Evolutionary conservation across 495 filamentous ascomycete species (phyloP).

Genomic region (Penicillium malachiteum): DNA sequence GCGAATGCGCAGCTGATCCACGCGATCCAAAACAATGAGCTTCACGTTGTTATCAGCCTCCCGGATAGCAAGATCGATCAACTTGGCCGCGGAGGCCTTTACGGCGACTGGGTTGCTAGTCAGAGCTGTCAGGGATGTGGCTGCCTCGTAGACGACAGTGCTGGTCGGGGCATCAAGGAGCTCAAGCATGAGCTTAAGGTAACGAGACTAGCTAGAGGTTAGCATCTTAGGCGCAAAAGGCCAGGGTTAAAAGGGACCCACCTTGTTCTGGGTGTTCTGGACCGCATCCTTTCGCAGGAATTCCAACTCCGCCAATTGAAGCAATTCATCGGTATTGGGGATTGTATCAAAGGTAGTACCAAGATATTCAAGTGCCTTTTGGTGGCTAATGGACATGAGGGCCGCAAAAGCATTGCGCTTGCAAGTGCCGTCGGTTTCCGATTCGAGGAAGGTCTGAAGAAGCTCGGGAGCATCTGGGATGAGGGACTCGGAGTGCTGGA

Average conservation of each 20-base stretch:
- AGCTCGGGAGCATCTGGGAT: constrained; percentile 96
- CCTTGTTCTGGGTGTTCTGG: constrained; percentile 91
- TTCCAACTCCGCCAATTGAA: constrained; percentile 91
- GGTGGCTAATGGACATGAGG: constrained; percentile 84
- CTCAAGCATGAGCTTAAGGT: constrained; percentile 94
- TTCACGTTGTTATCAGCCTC: constrained; percentile 99
- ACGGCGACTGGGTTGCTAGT: constrained; percentile 97
- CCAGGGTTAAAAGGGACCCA: constrained; percentile 28
- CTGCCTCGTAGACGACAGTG: constrained; percentile 97
- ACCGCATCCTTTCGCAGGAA: constrained; percentile 98
- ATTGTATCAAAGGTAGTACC: constrained; percentile 91
- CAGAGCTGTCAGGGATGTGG: constrained; percentile 91
- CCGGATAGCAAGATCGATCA: constrained; percentile 94
- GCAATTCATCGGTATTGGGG: constrained; percentile 87
- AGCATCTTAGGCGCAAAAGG: constrained; percentile 13
- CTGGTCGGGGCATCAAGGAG: constrained; percentile 89
- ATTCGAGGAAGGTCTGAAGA: constrained; percentile 83
- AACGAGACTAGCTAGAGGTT: constrained; percentile 62
- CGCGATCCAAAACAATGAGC: constrained; percentile 92
- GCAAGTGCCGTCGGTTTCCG: constrained; percentile 92
- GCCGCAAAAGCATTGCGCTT: constrained; percentile 98
- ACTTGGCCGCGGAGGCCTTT: constrained; percentile 92
- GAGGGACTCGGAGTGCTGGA: constrained; percentile 82
- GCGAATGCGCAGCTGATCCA: constrained; percentile 85
- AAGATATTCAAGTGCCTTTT: constrained; percentile 87